Evolutionary conservation across 2,329 filamentous ascomycete species (phyloP).

Genomic region (Pseudogymnoascus sp.): DNA sequence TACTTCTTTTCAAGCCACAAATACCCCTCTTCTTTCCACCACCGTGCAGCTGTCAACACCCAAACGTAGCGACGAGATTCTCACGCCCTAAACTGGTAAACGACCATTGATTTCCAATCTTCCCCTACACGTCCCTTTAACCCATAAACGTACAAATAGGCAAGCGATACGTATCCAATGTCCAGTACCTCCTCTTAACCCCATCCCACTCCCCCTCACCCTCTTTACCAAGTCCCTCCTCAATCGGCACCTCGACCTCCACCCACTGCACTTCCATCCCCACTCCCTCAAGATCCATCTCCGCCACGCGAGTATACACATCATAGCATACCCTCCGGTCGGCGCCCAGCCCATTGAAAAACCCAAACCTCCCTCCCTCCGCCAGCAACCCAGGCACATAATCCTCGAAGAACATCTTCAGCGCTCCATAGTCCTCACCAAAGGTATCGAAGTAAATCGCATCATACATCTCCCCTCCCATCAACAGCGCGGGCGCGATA

Average conservation of each 20-base stretch:
- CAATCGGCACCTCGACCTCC: constrained; percentile 62
- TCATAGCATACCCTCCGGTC: constrained; percentile 92
- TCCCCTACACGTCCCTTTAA: not conserved
- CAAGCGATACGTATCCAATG: constrained; percentile 66
- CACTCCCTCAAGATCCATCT: constrained; percentile 82
- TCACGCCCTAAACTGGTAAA: not conserved
- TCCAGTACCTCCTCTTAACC: constrained; percentile 84
- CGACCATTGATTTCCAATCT: not conserved
- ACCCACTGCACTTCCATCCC: constrained; percentile 86
- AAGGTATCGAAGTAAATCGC: constrained; percentile 98
- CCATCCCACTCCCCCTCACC: constrained; percentile 78
- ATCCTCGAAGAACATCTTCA: constrained; percentile 82
- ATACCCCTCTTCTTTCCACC: not conserved
- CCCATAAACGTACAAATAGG: constrained; percentile 64
- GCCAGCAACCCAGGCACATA: constrained; percentile 73
- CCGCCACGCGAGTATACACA: constrained; percentile 85
- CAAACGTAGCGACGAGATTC: not conserved
- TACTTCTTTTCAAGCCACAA: not conserved
- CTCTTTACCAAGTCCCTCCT: constrained; percentile 50
- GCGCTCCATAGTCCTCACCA: constrained; percentile 81
- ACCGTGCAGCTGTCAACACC: not conserved
- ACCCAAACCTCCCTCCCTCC: constrained; percentile 66
- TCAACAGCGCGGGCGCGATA: constrained; percentile 58
- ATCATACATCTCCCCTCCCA: constrained; percentile 64
- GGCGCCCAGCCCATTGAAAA: constrained; percentile 86